Evolutionary conservation across 768 basidiomycete species (phyloP).

Genomic region (Dendrothele bispora): DNA sequence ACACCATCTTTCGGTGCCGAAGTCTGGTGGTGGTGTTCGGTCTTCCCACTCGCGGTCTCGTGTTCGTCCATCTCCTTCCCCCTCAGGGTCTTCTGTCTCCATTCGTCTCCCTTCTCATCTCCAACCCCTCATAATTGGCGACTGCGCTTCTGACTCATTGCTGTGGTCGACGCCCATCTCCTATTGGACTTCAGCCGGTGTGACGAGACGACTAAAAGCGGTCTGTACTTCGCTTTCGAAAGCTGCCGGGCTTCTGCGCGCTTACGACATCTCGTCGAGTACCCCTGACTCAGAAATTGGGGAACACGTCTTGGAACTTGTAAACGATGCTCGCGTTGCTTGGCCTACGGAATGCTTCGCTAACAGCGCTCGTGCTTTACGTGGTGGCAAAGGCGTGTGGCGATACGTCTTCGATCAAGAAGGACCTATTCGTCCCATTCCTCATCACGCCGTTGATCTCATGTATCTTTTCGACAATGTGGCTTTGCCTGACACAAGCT

Average conservation of each 20-base stretch:
- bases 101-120: slow-evolving; percentile 29
- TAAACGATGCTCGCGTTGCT: slow-evolving; percentile 72
- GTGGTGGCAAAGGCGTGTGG: slow-evolving; percentile 66
- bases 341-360: slow-evolving; percentile 75
- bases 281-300: slow-evolving; percentile 66
- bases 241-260: slow-evolving; percentile 59
- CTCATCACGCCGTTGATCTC: slow-evolving; percentile 73
- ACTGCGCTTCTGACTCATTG: slow-evolving; percentile 63
- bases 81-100: slow-evolving; percentile 8
- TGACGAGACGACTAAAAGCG: slow-evolving; percentile 69
- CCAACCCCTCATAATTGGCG: slow-evolving; percentile 78
- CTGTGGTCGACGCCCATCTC: slow-evolving; percentile 62
- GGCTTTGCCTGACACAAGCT: slow-evolving; percentile 47
- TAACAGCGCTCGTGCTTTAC: slow-evolving; percentile 46
- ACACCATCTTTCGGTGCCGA: slow-evolving; percentile 25
- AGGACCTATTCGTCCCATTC: slow-evolving; percentile 58
- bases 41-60: slow-evolving; percentile 20
- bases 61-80: slow-evolving; percentile 11
- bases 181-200: slow-evolving; percentile 60
- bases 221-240: slow-evolving; percentile 69
- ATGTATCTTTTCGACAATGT: slow-evolving; percentile 80
- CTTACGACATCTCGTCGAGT: slow-evolving; percentile 68
- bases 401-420: slow-evolving; percentile 85
- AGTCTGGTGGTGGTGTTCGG: slow-evolving; percentile 25
- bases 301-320: slow-evolving; percentile 69